Base-by-base conservation (phyloP, 441 rosid genomes). In the Adansonia grandidieri region DNA sequence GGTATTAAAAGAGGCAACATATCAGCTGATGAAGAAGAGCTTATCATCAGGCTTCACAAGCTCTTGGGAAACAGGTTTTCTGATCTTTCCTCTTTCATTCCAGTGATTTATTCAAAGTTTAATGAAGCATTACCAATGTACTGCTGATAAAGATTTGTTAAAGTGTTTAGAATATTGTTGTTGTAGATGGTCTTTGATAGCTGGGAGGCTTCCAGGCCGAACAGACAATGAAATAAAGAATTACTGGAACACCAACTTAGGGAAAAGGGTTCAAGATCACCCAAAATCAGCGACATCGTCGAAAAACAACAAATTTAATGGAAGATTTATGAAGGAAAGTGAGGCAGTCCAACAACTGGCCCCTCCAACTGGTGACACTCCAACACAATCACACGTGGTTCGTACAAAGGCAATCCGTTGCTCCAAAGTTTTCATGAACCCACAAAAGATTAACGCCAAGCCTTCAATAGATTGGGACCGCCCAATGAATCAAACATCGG, bases 1-100 rank as follows among this genome's bases (percentile, higher is more conserved):
- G 87, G 81, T 47, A 87, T 87, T 37, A 87, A 87, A 77, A 80
- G 89, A 74, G 89, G 89, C 9, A 85, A 87, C 79, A 87, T 87
- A 10, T 73, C 83, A 0, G 53, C 77, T 11, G 89, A 85, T 15
- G 89, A 87, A 57, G 87, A 87, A 50, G 89, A 87, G 51, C 89
- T 87, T 71, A 87, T 87, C 62, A 50, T 87, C 78, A 83, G 85
- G 71, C 86, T 86, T 15, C 89, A 87, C 82, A 87, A 78, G 66
- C 87, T 87, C 14, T 37, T 87, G 14, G 89, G 89, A 15, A 87
- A 85, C 83, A 85, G 86, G 40, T 32, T 32, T 32, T 32, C 40
- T 32, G 40, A 32, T 32, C 40, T 32, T 32, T 32, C 40, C 40
- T 32, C 40, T 32, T 32, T 32, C 40, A 32, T 32, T 32, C 4